Evolutionary conservation across 2,329 filamentous ascomycete species (phyloP).

Genomic region (Tetracladium maxilliforme): DNA sequence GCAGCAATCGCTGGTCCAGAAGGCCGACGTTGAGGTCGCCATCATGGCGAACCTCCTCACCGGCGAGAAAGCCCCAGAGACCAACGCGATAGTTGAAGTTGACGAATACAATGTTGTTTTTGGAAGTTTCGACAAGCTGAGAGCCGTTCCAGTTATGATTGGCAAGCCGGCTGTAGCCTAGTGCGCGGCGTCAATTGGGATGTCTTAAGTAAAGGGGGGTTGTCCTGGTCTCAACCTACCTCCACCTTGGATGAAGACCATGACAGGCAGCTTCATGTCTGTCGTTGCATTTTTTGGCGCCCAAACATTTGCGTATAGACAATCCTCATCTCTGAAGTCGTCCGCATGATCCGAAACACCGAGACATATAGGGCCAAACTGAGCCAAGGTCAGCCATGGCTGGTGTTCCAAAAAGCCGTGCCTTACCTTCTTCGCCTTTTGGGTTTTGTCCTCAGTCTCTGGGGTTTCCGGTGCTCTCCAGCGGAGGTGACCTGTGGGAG

Average conservation of each 20-base stretch:
- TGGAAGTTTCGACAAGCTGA: slow-evolving; percentile 26
- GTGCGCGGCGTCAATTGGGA: slow-evolving; percentile 2
- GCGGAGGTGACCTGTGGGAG: slow-evolving; percentile 49
- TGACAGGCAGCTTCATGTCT: slow-evolving; percentile 31
- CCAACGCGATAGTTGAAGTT: slow-evolving; percentile 52
- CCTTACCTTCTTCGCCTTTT: slow-evolving; percentile 42
- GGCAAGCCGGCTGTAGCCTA: slow-evolving; percentile 28
- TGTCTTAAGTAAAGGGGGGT: neutral
- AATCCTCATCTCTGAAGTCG: slow-evolving; percentile 20
- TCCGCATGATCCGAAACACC: slow-evolving; percentile 15
- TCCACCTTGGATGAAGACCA: slow-evolving; percentile 34
- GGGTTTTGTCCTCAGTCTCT: slow-evolving; percentile 21
- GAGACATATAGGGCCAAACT: slow-evolving; percentile 31
- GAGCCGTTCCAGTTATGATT: slow-evolving; percentile 37
- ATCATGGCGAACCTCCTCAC: slow-evolving; percentile 34
- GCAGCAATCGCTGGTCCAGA: slow-evolving; percentile 43
- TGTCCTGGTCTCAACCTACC: slow-evolving; percentile 13
- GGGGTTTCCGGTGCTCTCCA: slow-evolving; percentile 57
- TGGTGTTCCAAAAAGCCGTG: no score
- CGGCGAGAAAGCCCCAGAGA: slow-evolving; percentile 45
- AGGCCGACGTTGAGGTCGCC: slow-evolving; percentile 49
- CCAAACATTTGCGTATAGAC: slow-evolving; percentile 29
- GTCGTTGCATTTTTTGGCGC: slow-evolving; percentile 21
- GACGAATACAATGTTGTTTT: slow-evolving; percentile 34
- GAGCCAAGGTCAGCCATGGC: slow-evolving; percentile 7